Percentiles rank a stretch among this genome's conserved stretches.
Evolutionary conservation across 2,329 filamentous ascomycete species (phyloP).

Genomic region (Septoria linicola): DNA sequence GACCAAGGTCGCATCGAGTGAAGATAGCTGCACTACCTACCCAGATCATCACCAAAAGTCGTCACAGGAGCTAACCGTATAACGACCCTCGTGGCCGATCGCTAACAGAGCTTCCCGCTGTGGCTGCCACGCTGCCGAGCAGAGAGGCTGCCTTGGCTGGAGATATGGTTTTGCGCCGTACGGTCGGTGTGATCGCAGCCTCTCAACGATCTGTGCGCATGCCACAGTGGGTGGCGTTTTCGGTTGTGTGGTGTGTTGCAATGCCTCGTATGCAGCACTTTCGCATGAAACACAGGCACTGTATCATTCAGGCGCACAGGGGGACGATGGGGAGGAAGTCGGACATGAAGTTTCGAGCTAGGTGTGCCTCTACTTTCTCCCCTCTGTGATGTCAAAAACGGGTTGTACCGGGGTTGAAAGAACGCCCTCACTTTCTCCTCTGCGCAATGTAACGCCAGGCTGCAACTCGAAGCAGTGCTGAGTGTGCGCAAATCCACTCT

Average conservation of each 20-base stretch:
- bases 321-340: too few species aligned
- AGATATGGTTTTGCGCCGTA: neutral
- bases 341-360: neutral
- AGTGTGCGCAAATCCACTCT: neutral
- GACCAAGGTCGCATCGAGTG: neutral
- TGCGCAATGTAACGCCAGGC: conserved; percentile 11
- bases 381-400: neutral
- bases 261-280: conserved; percentile 5
- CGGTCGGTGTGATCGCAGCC: too few species aligned
- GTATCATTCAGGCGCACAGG: conserved; percentile 1
- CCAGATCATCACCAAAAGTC: conserved; percentile 2
- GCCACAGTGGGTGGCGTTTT: neutral
- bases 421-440: neutral
- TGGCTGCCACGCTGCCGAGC: conserved; percentile 18
- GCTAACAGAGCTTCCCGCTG: conserved; percentile 8
- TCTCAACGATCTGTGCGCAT: neutral
- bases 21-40: neutral
- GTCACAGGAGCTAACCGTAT: conserved; percentile 7
- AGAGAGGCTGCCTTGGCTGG: conserved; percentile 7
- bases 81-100: conserved; percentile 13
- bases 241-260: neutral
- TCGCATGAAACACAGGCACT: conserved; percentile 8
- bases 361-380: neutral
- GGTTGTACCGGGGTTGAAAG: neutral
- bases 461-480: conserved; percentile 8